Evolutionary conservation across 305 asterid genomes (phyloP), one percentile per base, ranked within the genome.

Genomic region (Solanum hybrid): DNA sequence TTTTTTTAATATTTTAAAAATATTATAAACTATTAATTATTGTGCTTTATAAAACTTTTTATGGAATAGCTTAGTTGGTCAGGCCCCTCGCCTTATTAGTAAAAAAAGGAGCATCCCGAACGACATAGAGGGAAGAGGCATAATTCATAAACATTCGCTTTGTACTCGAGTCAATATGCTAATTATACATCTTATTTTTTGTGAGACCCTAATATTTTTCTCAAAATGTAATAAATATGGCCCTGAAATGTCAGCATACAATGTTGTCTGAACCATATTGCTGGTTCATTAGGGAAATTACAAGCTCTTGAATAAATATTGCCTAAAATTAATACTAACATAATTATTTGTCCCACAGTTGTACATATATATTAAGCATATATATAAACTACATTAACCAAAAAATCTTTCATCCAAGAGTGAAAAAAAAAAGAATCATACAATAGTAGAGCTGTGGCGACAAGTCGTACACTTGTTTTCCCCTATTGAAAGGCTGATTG

Each of bases 361-460:
- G 82, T 10, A 14, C 83, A 81, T 45, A 31, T 89, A 87, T 65
- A 38, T 51, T 51, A 51, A 51, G n/a, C 4, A 61, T 61, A 86
- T 4, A 79, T 77, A 89, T 92, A 91, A 92, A 78, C 89, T 89
- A 93, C 93, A 92, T 13, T 91, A 92, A 91, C 93, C 90, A 92
- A 93, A 95, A 92, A 93, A 89, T 87, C 90, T 91, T 89, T 90
- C 89, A 85, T 27, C 72, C 29, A 37, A 75, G 12, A 72, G 68
- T 85, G 4, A 73, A 89, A 36, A 41, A 93, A 92, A 93, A 29
- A 27, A 27, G 93, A 92, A 93, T 94, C 88, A 77, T 36, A 91
- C 87, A 90, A 93, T 87, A 87, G 87, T 89, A 83, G 89, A 83
- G 77, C 26, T 17, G 26, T 82, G 38, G 75, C 89, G 89, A 92